Evolutionary conservation across 352 stramenopile species (phyloP).

Genomic region (Globisporangium apiculatum): DNA sequence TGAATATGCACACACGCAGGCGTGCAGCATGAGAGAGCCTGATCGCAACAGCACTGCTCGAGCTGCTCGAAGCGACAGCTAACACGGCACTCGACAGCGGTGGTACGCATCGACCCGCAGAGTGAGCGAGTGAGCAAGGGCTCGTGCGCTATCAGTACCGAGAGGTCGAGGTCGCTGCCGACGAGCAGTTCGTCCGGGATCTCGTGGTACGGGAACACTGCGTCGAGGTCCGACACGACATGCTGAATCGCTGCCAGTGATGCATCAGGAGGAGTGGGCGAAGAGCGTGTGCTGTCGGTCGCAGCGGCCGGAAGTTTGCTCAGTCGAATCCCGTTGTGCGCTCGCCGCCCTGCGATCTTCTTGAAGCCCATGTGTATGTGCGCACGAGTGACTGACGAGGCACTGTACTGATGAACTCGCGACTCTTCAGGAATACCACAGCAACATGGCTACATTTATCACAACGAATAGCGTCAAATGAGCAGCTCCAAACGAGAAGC

Average conservation of each 20-base stretch:
- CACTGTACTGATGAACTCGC: no score
- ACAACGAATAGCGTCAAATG: no score
- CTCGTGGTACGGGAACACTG: conserved; percentile 44
- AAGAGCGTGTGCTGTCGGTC: neutral
- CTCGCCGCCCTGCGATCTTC: conserved; percentile 27
- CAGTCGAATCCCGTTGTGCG: conserved; percentile 43
- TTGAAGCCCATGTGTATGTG: conserved; percentile 21
- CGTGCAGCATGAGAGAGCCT: neutral
- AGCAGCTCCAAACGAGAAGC: no score
- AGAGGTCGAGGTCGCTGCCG: conserved; percentile 54
- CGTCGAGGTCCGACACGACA: conserved; percentile 30
- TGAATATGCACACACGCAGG: neutral
- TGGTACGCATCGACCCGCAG: no score
- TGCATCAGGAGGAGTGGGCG: neutral
- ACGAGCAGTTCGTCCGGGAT: conserved; percentile 57
- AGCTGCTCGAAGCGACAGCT: no score
- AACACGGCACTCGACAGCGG: no score
- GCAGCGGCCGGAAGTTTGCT: conserved; percentile 18
- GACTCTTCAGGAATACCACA: no score
- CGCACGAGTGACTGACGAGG: neutral
- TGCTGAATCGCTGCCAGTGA: conserved; percentile 2
- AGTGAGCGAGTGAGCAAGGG: no score
- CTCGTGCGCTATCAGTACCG: conserved; percentile 14
- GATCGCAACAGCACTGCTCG: neutral
- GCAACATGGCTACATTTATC: no score